Base-by-base conservation (phyloP, 2,329 filamentous ascomycete species). In the Mariannaea elegans region DNA sequence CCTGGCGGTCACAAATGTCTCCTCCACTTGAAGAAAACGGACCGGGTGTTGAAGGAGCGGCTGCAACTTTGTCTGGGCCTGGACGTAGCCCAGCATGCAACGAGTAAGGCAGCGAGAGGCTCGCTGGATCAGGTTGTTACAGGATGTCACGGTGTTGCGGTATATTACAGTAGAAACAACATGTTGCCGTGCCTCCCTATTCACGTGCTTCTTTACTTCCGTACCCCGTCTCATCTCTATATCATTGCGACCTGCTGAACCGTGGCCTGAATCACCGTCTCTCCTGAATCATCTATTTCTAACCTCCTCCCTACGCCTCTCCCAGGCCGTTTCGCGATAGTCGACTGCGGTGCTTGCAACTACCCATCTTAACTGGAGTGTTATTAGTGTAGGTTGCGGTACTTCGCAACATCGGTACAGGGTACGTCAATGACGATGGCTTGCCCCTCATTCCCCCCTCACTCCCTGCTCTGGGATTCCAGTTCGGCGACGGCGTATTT, bases 381-480 rank as follows among this genome's bases (percentile, higher is more conserved):
- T n/a, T n/a, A n/a, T n/a, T n/a, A n/a, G n/a, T n/a, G n/a, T n/a
- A n/a, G n/a, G n/a, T n/a, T n/a, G n/a, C n/a, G n/a, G n/a, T n/a
- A n/a, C n/a, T n/a, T n/a, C n/a, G n/a, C n/a, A n/a, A n/a, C n/a
- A n/a, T n/a, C n/a, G n/a, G 24, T 27, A 27, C 32, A 56, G 56
- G 46, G 47, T 49, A 52, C 45, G 54, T 59, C 46, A 47, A n/a
- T 44, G 12, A 27, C 24, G 24, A 24, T 44, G 3, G 42, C 53
- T 55, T 62, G 61, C 61, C 55, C 54, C 55, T 61, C 53, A 32
- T 48, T 62, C 54, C 49, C 62, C 59, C 62, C 39, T 56, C 36
- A 19, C 38, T 47, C 44, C 24, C 50, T 27, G 36, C 45, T 49
- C 32, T 32, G 23, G n/a, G n/a, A n/a, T n/a, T n/a, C n/a, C n/a